phyloP scores from a whole-genome alignment of 208 protist species.

The Trypanosoma scelopori region DNA sequence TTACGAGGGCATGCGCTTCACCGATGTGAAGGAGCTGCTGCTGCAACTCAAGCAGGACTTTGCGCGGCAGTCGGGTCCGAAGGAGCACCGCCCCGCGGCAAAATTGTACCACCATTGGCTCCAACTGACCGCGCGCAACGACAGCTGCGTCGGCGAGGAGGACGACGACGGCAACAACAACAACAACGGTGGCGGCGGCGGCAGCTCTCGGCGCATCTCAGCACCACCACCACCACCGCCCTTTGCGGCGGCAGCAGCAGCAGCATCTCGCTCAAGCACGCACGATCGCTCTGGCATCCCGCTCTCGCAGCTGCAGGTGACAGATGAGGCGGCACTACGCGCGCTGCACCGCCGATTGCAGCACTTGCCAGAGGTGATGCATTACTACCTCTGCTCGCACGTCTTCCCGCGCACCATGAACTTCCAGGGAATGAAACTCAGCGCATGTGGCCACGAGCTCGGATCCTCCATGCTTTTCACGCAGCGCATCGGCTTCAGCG shows the following conservation, averaged over 20 bases:
- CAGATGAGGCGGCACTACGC: slow-evolving; percentile 62
- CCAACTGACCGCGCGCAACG: slow-evolving; percentile 45
- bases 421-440: slow-evolving; percentile 92
- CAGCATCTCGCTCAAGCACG: too few species aligned
- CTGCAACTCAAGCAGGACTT: slow-evolving; percentile 87
- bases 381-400: slow-evolving; percentile 88
- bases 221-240: background rate
- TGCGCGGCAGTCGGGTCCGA: slow-evolving; percentile 79
- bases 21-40: slow-evolving; percentile 80
- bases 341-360: slow-evolving; percentile 60
- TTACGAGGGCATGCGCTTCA: slow-evolving; percentile 89
- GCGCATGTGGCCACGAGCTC: slow-evolving; percentile 94
- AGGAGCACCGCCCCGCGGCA: slow-evolving; percentile 82
- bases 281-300: slow-evolving; percentile 66
- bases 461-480: slow-evolving; percentile 94
- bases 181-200: too few species aligned
- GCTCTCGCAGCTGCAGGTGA: slow-evolving; percentile 85
- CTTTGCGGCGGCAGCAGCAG: slow-evolving; percentile 1
- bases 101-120: slow-evolving; percentile 84
- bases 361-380: slow-evolving; percentile 73
- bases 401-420: slow-evolving; percentile 89
- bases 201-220: too few species aligned
- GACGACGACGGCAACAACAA: too few species aligned
- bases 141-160: slow-evolving; percentile 21
- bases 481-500: slow-evolving; percentile 93